Conservation (phyloP, 73 alveolate species). For the Blepharisma japonicum region DNA sequence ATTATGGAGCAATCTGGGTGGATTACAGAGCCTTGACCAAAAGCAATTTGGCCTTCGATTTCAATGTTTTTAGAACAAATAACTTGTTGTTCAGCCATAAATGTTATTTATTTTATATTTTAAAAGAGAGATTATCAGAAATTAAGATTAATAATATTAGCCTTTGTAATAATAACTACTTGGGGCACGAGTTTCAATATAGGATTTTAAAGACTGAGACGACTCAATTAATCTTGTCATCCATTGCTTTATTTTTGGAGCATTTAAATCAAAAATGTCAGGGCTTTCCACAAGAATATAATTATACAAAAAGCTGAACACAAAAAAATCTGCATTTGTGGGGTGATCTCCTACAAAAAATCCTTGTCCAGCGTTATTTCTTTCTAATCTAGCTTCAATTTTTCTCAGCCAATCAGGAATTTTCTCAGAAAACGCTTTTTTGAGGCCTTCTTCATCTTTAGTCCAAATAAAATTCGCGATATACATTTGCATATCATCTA, state of each 20-base stretch:
- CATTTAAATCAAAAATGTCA: no score
- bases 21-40: constrained; percentile 76
- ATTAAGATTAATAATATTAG: no score
- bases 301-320: neutral
- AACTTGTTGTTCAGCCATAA: neutral
- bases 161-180: no score
- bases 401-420: neutral
- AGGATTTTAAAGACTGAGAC: no score
- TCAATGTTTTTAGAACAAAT: constrained; percentile 28
- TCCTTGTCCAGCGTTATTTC: constrained; percentile 3
- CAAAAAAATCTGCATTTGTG: neutral
- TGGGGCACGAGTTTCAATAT: no score
- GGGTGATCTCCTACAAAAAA: constrained; percentile 19
- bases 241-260: no score
- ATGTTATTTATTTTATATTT: no score
- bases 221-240: no score
- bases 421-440: neutral
- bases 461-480: neutral
- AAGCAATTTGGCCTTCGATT: constrained; percentile 54
- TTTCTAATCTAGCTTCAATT: constrained; percentile 19
- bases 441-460: neutral
- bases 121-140: no score
- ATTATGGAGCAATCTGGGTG: constrained; percentile 78
- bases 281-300: neutral
- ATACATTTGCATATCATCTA: neutral